Base-by-base conservation (phyloP, 331 rosid genomes). In the Acacia pycnantha region DNA sequence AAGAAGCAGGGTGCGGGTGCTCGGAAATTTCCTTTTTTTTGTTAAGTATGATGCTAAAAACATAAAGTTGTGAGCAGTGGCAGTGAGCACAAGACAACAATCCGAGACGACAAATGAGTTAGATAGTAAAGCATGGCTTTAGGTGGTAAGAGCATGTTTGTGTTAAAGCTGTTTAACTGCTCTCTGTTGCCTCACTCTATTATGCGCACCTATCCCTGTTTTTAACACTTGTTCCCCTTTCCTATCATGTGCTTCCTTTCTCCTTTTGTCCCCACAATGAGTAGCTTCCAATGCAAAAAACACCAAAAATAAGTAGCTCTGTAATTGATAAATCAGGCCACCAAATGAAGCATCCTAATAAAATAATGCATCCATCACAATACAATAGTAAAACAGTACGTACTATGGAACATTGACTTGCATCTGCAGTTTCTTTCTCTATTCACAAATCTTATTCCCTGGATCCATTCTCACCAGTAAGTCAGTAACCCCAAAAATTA, bases 371-470 rank as follows among this genome's bases (percentile, higher is more conserved):
- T 16, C 11, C 37, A 81, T 81, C 56, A 84, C 47, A 74, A 68
- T 78, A 43, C 79, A 84, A 74, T 50, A 77, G 71, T 66, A 78
- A 68, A 70, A 68, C 14, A 66, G 5, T 46, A 47, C 24, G 29
- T 31, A 44, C 51, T 43, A 83, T 26, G 67, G 47, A 76, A 58
- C 59, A 47, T 46, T 15, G 10, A 29, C 43, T 64, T 33, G 44
- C 43, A 76, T 65, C 68, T 75, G 68, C 81, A 53, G 27, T 78
- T 27, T 73, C 82, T 74, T 4, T 67, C 5, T 90, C 6, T 91
- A 90, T 91, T 88, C 90, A 87, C 88, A 91, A 44, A 79, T 79
- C 76, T 84, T 86, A 78, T 85, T 87, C 76, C 65, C 76, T 86
- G 81, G 73, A 74, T 82, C 19, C 26, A 18, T 73, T 43, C 61